These are phyloP conservation scores for Eucalyptus regnans DNA, from an alignment of 345 rosid species.

Conservation along the genomic window DNA sequence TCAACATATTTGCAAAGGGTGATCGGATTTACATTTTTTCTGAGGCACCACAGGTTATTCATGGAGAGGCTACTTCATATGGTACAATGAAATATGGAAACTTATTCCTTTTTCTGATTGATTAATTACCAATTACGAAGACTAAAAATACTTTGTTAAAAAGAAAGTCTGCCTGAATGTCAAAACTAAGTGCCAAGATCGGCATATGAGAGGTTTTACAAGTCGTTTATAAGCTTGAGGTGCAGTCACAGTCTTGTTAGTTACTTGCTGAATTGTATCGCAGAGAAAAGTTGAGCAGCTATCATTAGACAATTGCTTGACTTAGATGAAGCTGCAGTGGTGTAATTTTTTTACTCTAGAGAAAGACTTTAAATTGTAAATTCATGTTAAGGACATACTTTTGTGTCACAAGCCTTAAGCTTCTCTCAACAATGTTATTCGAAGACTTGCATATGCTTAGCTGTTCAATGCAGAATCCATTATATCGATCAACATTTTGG, in stretches of 20 bases:
- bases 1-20: background rate
- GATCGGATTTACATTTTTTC: background rate
- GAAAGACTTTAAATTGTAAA: background rate
- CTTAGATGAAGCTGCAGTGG: background rate
- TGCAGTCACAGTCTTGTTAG: background rate
- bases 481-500: background rate
- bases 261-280: background rate
- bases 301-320: background rate
- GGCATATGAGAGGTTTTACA: background rate
- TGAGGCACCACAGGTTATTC: background rate
- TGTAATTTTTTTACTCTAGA: background rate
- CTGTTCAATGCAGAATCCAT: background rate
- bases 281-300: background rate
- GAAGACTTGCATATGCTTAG: background rate
- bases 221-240: background rate
- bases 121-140: background rate
- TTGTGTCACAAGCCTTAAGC: background rate
- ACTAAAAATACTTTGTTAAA: background rate
- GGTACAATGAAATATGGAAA: background rate
- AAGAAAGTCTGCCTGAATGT: background rate
- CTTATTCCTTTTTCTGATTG: background rate
- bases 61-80: background rate
- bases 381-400: background rate
- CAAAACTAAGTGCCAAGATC: background rate
- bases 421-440: background rate